Evolutionary conservation across 2,329 filamentous ascomycete species (phyloP), one percentile per base, ranked within the genome.

Genomic region (Escovopsis sp.): DNA sequence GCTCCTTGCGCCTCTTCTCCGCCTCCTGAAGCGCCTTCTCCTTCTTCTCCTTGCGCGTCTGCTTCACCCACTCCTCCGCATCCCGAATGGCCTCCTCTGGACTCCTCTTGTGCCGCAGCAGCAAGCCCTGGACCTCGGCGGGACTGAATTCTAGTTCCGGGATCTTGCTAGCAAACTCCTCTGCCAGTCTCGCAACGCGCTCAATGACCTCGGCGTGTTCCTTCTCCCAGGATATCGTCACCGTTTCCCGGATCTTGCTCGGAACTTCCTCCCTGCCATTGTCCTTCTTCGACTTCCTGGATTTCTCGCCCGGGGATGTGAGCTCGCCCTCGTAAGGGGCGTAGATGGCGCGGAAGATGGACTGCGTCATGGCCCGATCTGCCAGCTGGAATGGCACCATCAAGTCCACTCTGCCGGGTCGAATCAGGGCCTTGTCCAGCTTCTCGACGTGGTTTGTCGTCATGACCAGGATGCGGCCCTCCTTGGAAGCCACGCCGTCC

Each of bases 401-500:
- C 66, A 73, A 75, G 53, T 80, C 76, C 6, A 80, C 66, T 6
- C 76, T 70, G 1, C 75, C 76, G 0, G 75, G 75, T 0, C 76
- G 73, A 47, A 79, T 76, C 15, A 80, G 64, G 0, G 76, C 76
- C 47, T 71, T 70, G 60, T 78, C 75, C 8, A 78, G 66, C 52
- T 73, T 74, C 47, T 78, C 73, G 0, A 75, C 42, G 54, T 77
- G 73, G 50, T 79, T 79, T n/a, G 75, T 78, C 3, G 75, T 79
- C 75, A 78, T 79, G 56, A 79, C 70, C 12, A 79, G 65, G 5
- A 78, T 65, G n/a, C 74, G 69, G 6, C 75, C 74, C 53, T 80
- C 75, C 48, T 77, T 73, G 8, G 73, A 76, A 15, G 73, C 73
- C 6, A 79, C 75, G 34, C 85, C 83, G 51, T 93, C 84, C 35